phyloP scores from a whole-genome alignment of 305 asterid genomes.

The Fraxinus greggii region DNA sequence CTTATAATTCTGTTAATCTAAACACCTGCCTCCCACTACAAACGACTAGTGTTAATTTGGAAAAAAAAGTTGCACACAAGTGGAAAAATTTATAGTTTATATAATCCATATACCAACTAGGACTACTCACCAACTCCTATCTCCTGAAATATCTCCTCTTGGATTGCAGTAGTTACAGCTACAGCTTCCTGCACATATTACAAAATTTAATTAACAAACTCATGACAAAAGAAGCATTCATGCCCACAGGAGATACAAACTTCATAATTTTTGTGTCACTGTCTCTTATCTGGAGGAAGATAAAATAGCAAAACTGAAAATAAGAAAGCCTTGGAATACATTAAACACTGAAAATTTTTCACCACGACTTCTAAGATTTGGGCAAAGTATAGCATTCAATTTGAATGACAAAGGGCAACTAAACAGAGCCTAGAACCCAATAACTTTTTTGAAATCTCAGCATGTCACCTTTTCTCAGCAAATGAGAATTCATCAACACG shows the following conservation, averaged over 20 bases:
- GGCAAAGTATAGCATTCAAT: not conserved
- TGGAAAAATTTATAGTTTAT: not conserved
- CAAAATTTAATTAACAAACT: constrained; percentile 6
- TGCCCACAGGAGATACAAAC: not conserved
- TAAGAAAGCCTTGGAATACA: not conserved
- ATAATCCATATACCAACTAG: not conserved
- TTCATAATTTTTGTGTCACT: not conserved
- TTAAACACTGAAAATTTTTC: not conserved
- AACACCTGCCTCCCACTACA: constrained; percentile 3
- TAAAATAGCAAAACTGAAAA: not conserved
- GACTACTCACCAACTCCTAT: constrained; percentile 82
- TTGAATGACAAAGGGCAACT: not conserved
- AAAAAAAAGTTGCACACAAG: not conserved
- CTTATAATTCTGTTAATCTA: not conserved
- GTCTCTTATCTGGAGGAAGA: not conserved
- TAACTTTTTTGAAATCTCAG: not conserved
- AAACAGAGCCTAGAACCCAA: not conserved
- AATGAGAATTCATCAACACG: not conserved
- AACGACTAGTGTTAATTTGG: constrained; percentile 3
- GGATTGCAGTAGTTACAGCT: constrained; percentile 72
- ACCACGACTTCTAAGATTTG: not conserved
- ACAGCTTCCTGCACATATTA: constrained; percentile 63
- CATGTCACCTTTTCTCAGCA: not conserved
- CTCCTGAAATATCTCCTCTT: constrained; percentile 75
- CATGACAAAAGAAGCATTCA: not conserved